Percentiles rank a stretch among this genome's conserved stretches.
phyloP scores from a whole-genome alignment of 495 filamentous ascomycete species.

The Penicillium goetzii region DNA sequence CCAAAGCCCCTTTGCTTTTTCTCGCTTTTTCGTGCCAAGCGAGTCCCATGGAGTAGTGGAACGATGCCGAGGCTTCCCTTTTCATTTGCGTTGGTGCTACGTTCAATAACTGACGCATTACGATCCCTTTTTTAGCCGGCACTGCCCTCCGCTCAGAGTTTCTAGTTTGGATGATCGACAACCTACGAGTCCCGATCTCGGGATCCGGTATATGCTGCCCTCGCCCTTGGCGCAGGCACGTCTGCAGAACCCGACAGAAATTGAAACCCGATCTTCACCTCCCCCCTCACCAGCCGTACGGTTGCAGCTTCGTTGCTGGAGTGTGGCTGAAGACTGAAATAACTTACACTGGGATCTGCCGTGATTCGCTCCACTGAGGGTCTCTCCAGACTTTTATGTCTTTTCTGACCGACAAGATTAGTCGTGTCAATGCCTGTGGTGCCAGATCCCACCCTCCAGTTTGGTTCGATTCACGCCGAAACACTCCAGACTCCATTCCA shows the following conservation, averaged over 20 bases:
- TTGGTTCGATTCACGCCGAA: slow-evolving; percentile 5
- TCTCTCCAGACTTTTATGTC: slow-evolving; percentile 4
- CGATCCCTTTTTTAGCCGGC: slow-evolving; percentile 36
- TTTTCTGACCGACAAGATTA: neutral
- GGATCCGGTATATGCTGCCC: slow-evolving; percentile 10
- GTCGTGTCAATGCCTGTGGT: slow-evolving; percentile 2
- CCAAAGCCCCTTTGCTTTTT: slow-evolving; percentile 24
- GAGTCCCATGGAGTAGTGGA: slow-evolving; percentile 26
- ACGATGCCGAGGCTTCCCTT: slow-evolving; percentile 25
- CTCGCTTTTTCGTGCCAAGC: slow-evolving; percentile 33
- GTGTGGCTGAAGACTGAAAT: slow-evolving; percentile 13
- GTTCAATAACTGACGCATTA: slow-evolving; percentile 19
- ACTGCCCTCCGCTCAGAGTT: slow-evolving; percentile 46
- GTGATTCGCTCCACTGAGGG: neutral
- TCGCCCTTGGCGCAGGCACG: slow-evolving; percentile 17
- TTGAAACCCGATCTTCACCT: slow-evolving; percentile 17
- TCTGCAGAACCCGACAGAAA: slow-evolving; percentile 15
- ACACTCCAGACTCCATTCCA: neutral
- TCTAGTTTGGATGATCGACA: slow-evolving; percentile 26
- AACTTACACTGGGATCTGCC: slow-evolving; percentile 6
- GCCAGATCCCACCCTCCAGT: neutral
- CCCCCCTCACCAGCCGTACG: slow-evolving; percentile 10
- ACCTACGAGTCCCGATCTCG: slow-evolving; percentile 5
- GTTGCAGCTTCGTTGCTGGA: slow-evolving; percentile 14
- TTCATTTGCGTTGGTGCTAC: slow-evolving; percentile 7